Base-by-base conservation (phyloP, 2,329 filamentous ascomycete species). In the Sphaerostilbella broomeana region DNA sequence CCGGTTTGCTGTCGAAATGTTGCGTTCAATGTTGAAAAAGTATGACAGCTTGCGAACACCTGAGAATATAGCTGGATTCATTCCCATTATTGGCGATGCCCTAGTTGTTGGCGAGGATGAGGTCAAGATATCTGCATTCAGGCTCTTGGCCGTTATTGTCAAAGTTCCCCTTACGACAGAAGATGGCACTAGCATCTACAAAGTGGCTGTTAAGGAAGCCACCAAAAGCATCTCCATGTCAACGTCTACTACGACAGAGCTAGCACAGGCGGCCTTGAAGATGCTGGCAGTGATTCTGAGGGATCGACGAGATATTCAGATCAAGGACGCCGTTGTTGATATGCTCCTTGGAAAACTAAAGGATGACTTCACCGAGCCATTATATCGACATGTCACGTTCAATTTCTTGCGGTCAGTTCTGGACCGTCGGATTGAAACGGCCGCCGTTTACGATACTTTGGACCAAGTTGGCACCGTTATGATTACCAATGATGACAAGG, bases 401-500 rank as follows among this genome's bases (percentile, higher is more conserved):
- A 94, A 86, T 55, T 97, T 98, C 62, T 65, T 98, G 43, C 83
- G 89, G 28, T 84, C 87, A 1, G 80, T 97, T 18, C 76, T 98
- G 56, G 83, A 86, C 38, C 79, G 89, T 13, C 90, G 84, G 57
- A 72, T 97, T 29, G 76, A 95, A 53, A 88, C 94, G 6, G 82
- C 89, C 0, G 75, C 84, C 28, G 81, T 98, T 20, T 98, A 98
- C 57, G 90, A 97, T 55, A 82, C 84, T 7, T 75, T 95, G 47
- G 92, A 98, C 58, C 81, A 88, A 52, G 82, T 94, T 20, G 86
- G 87, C 32, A 81, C 77, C 4, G 84, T 95, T 59, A 97, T 97
- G 89, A 84, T 98, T 41, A 95, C 85, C 30, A 97, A 97, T 56
- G 86, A 95, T 47, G 89, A 94, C 51, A 84, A 84, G 51, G 81